These are phyloP conservation scores for Didymella lethalis DNA, from an alignment of 2,329 filamentous ascomycete genomes.

Conservation along the genomic window DNA sequence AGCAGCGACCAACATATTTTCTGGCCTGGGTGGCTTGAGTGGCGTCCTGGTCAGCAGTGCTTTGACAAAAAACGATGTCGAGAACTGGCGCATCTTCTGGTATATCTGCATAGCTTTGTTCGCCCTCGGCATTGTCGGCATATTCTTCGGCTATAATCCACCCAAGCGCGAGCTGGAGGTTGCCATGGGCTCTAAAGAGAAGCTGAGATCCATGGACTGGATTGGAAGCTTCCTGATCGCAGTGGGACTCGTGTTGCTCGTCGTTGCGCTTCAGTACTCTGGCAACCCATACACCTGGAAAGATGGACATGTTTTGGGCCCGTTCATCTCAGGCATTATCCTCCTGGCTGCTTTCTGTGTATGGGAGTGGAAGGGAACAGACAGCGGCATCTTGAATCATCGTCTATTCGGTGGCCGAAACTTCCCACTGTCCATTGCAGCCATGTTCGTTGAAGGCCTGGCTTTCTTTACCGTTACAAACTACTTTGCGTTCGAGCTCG, in stretches of 20 bases:
- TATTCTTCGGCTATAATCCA: slow-evolving; percentile 5
- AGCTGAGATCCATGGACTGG: slow-evolving; percentile 2
- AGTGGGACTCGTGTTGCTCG: background rate
- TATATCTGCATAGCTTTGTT: slow-evolving; percentile 1
- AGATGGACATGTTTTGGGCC: slow-evolving; percentile 2
- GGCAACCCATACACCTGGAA: background rate
- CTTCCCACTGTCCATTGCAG: background rate
- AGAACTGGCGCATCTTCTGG: slow-evolving; percentile 1
- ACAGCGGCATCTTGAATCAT: background rate
- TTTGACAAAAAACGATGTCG: background rate
- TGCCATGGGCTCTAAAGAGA: background rate
- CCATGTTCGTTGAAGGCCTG: background rate
- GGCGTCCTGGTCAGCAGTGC: background rate
- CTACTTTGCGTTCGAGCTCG: background rate
- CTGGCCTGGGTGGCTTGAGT: background rate
- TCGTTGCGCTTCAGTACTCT: slow-evolving; percentile 1
- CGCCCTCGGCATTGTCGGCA: background rate
- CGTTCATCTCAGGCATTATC: background rate
- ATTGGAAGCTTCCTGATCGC: background rate
- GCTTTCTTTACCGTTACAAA: background rate
- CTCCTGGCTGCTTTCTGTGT: background rate
- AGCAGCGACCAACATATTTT: background rate
- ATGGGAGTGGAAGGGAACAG: background rate
- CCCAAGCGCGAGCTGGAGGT: slow-evolving; percentile 2
- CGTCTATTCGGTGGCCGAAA: background rate